phyloP scores from a whole-genome alignment of 805 yeast genomes.

The Candida chauliodis region DNA sequence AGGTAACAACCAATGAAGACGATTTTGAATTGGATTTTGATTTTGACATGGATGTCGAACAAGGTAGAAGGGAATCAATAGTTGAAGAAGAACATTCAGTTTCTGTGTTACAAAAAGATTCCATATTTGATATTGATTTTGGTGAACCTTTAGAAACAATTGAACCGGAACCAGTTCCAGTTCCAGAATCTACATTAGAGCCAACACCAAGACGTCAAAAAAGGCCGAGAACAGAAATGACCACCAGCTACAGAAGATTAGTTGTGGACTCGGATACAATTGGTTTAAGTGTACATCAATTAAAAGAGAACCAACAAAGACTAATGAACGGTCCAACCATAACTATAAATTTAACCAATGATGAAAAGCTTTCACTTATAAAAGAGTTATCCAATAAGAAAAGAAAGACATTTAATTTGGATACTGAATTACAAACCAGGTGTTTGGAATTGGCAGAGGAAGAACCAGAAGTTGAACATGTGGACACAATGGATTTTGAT shows the following conservation, averaged over 20 bases:
- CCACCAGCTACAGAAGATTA: conserved; percentile 45
- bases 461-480: conserved; percentile 15
- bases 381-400: conserved; percentile 30
- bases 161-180: conserved; percentile 13
- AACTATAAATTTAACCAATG: conserved; percentile 24
- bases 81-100: conserved; percentile 21
- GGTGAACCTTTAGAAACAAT: conserved; percentile 42
- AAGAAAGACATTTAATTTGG: conserved; percentile 28
- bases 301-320: conserved; percentile 26
- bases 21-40: conserved; percentile 56
- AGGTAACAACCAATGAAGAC: conserved; percentile 10
- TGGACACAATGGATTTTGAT: conserved; percentile 16
- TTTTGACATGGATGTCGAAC: conserved; percentile 47
- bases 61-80: conserved; percentile 38
- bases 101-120: conserved; percentile 10
- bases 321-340: conserved; percentile 19
- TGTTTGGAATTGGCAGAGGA: conserved; percentile 24
- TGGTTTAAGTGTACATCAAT: conserved; percentile 36
- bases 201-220: conserved; percentile 26
- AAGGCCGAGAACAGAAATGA: conserved; percentile 33
- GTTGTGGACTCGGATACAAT: conserved; percentile 43
- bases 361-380: conserved; percentile 32
- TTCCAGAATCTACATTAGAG: conserved; percentile 12
- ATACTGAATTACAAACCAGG: conserved; percentile 24
- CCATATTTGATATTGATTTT: conserved; percentile 28